These are phyloP conservation scores for Erodium maritimum DNA, from an alignment of 345 rosid genomes.

Conservation along the genomic window DNA sequence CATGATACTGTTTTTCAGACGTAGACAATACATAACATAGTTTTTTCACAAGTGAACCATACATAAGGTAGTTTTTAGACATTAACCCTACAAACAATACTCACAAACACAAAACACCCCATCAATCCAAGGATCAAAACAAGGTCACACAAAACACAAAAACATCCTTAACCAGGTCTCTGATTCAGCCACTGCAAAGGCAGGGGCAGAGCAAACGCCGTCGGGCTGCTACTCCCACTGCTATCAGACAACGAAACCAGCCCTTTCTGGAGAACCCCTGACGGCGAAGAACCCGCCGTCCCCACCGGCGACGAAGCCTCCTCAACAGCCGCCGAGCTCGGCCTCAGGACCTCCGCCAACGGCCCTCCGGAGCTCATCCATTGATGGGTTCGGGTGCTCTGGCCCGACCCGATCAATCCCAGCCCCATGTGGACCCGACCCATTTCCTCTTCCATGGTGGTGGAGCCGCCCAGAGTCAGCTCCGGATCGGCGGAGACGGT, in stretches of 20 bases:
- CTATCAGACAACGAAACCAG: conserved; percentile 50
- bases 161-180: conserved; percentile 5
- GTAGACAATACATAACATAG: too few relatives aligned
- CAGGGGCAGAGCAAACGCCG: background rate
- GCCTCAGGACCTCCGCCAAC: conserved; percentile 54
- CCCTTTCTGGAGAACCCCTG: conserved; percentile 39
- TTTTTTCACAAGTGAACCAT: too few relatives aligned
- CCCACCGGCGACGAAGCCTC: conserved; percentile 15
- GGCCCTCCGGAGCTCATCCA: conserved; percentile 50
- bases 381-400: conserved; percentile 17
- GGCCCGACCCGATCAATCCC: conserved; percentile 19
- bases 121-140: too few relatives aligned
- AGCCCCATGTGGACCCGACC: conserved; percentile 29
- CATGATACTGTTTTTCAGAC: too few relatives aligned
- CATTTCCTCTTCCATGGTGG: conserved; percentile 22
- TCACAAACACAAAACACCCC: too few relatives aligned
- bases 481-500: conserved; percentile 34
- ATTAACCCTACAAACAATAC: too few relatives aligned
- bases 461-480: conserved; percentile 41
- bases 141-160: too few relatives aligned
- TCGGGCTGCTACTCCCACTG: conserved; percentile 43
- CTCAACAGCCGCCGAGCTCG: conserved; percentile 15
- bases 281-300: conserved; percentile 67
- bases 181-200: conserved; percentile 21
- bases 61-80: too few relatives aligned